Percentiles rank a stretch among this genome's conserved stretches.
phyloP scores from a whole-genome alignment of 2,329 filamentous ascomycete genomes.

The Blastomyces gilchristii region DNA sequence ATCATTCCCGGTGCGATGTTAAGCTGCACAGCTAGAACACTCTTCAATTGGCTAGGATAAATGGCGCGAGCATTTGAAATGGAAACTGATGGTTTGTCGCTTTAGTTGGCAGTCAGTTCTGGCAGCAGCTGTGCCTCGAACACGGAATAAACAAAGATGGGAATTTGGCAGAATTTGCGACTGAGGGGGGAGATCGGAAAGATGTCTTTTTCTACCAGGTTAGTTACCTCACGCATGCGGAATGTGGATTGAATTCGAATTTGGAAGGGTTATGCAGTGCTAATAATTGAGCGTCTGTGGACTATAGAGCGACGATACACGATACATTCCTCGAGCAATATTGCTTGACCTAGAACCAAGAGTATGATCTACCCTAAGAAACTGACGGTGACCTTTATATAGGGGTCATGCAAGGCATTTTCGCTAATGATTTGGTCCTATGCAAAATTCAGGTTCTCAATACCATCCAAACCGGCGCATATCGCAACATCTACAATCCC shows the following conservation, averaged over 20 bases:
- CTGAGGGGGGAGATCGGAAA: slow-evolving; percentile 93
- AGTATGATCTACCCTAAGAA: slow-evolving; percentile 37
- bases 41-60: too few species aligned
- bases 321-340: slow-evolving; percentile 94
- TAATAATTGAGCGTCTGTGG: background rate
- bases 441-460: slow-evolving; percentile 58
- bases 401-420: background rate
- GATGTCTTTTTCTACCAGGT: slow-evolving; percentile 96
- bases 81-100: slow-evolving; percentile 23
- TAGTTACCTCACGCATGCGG: slow-evolving; percentile 6
- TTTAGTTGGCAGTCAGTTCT: slow-evolving; percentile 90
- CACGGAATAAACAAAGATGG: slow-evolving; percentile 97
- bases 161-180: slow-evolving; percentile 94
- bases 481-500: slow-evolving; percentile 98
- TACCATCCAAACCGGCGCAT: slow-evolving; percentile 81
- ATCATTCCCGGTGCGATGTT: background rate
- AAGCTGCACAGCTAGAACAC: background rate
- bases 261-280: background rate
- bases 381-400: background rate
- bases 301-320: slow-evolving; percentile 78
- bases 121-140: slow-evolving; percentile 96
- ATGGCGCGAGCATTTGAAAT: background rate
- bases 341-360: slow-evolving; percentile 89
- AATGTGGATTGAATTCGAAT: background rate
- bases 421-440: background rate